Conservation (phyloP, 805 yeast genomes). For the Teunomyces panamensis region DNA sequence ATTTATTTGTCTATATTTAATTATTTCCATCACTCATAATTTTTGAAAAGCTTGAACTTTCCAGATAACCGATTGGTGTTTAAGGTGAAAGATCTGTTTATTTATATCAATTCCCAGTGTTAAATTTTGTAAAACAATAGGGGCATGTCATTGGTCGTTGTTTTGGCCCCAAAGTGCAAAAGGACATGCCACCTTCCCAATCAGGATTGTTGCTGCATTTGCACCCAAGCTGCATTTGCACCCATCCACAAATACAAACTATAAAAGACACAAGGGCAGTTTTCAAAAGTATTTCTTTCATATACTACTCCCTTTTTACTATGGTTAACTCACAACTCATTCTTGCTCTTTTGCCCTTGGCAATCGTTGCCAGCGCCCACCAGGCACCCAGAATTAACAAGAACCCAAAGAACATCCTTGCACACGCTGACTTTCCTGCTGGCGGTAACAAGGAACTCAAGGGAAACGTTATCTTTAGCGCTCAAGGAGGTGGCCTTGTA, state of each 20-base stretch:
- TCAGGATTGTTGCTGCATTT: not conserved
- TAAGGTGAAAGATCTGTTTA: no score
- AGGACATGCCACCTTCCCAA: not conserved
- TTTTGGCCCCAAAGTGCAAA: not conserved
- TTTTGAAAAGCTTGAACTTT: no score
- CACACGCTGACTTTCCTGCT: slow-evolving; percentile 54
- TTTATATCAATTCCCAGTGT: no score
- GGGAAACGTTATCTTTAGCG: slow-evolving; percentile 57
- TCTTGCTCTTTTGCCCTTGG: slow-evolving; percentile 1
- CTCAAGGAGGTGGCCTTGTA: slow-evolving; percentile 53
- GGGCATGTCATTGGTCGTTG: no score
- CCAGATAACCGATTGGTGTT: no score
- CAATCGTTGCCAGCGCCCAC: slow-evolving; percentile 20
- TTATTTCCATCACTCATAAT: no score
- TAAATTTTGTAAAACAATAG: no score
- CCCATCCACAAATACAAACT: slow-evolving; percentile 2
- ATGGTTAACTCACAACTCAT: slow-evolving; percentile 3
- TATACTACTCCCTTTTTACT: not conserved
- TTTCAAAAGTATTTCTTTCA: not conserved
- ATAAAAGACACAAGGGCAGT: not conserved
- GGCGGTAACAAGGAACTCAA: slow-evolving; percentile 33
- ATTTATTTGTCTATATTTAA: no score
- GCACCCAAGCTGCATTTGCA: not conserved
- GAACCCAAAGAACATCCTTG: slow-evolving; percentile 51
- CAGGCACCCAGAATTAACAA: slow-evolving; percentile 51